These are phyloP conservation scores for Solanum chacoense DNA, from an alignment of 305 asterid genomes.

Conservation along the genomic window DNA sequence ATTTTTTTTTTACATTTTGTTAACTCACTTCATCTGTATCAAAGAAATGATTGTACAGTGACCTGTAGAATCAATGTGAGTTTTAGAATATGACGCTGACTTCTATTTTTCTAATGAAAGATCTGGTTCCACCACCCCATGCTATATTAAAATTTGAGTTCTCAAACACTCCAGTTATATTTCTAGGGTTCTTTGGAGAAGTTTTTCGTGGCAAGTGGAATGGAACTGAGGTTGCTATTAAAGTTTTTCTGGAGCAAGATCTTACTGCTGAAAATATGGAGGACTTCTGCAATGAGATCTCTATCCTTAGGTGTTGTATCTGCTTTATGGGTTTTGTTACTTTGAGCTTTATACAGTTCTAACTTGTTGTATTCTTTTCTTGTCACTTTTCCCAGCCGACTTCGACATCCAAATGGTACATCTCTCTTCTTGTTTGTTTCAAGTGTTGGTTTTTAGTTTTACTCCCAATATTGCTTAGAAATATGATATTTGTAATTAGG, in stretches of 20 bases:
- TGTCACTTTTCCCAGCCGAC: conserved; percentile 60
- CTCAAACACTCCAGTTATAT: not conserved
- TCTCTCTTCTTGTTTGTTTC: conserved; percentile 15
- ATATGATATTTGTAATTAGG: not conserved
- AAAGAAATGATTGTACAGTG: not conserved
- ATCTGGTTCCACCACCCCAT: not conserved
- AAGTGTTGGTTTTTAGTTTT: not conserved
- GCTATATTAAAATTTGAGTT: not conserved
- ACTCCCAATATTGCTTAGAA: not conserved
- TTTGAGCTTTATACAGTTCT: conserved; percentile 18
- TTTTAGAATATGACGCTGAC: not conserved
- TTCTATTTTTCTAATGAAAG: not conserved
- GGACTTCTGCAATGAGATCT: conserved; percentile 95
- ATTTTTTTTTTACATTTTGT: not conserved
- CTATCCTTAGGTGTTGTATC: conserved; percentile 70
- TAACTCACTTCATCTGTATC: not conserved
- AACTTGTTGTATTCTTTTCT: conserved; percentile 11
- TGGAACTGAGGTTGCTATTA: conserved; percentile 96
- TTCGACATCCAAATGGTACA: conserved; percentile 96
- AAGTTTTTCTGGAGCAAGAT: conserved; percentile 97
- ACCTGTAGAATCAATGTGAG: not conserved
- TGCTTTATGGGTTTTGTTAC: not conserved
- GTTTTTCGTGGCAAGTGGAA: conserved; percentile 98
- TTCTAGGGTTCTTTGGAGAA: conserved; percentile 91
- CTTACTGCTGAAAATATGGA: conserved; percentile 98